phyloP scores from a whole-genome alignment of 495 filamentous ascomycete genomes.

The Amphirosellinia nigrospora region DNA sequence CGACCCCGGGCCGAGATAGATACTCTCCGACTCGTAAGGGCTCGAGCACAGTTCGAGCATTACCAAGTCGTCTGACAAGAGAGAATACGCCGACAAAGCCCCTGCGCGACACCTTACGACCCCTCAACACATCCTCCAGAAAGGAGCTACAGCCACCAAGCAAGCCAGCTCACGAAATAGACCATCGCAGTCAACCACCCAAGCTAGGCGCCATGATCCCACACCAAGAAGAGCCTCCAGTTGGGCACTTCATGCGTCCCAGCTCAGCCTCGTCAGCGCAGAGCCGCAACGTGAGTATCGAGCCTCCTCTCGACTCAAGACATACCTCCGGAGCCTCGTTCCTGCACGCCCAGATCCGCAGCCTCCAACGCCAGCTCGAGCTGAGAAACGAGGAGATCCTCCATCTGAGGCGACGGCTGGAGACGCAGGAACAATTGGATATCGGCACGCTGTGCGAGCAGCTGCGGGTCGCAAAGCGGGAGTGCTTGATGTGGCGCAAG shows the following conservation, averaged over 20 bases:
- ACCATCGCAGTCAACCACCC: slow-evolving; percentile 26
- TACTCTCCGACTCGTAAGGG: background rate
- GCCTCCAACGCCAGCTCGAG: slow-evolving; percentile 51
- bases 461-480: slow-evolving; percentile 50
- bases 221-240: slow-evolving; percentile 34
- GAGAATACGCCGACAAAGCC: slow-evolving; percentile 18
- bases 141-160: slow-evolving; percentile 20
- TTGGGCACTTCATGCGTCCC: slow-evolving; percentile 35
- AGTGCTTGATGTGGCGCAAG: slow-evolving; percentile 54
- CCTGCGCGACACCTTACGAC: slow-evolving; percentile 17
- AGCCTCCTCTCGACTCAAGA: slow-evolving; percentile 18
- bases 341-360: slow-evolving; percentile 53
- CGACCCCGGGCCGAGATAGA: background rate
- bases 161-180: slow-evolving; percentile 10
- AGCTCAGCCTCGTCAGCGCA: slow-evolving; percentile 18
- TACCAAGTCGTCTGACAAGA: background rate
- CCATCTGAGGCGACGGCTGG: slow-evolving; percentile 50
- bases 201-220: slow-evolving; percentile 38
- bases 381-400: slow-evolving; percentile 46
- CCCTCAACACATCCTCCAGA: slow-evolving; percentile 27
- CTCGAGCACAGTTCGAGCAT: background rate
- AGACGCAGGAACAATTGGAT: slow-evolving; percentile 45
- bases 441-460: slow-evolving; percentile 50
- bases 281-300: slow-evolving; percentile 15
- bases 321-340: slow-evolving; percentile 38